Evolutionary conservation across 2,329 filamentous ascomycete genomes (phyloP), one percentile per base, ranked within the genome.

Genomic region (Colletotrichum sp.): DNA sequence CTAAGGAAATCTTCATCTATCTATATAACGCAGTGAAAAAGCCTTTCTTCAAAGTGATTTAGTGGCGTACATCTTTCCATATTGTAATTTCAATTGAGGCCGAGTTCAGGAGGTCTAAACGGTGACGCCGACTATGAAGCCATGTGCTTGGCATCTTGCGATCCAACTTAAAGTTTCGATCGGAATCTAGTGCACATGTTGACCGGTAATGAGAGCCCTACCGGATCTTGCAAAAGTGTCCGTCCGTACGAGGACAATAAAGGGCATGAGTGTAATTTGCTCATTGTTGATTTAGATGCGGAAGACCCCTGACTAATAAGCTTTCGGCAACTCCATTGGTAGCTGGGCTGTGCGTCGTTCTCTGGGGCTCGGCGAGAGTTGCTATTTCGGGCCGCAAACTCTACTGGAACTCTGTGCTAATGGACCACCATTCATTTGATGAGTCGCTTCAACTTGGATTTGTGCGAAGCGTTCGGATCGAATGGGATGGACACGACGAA

Each of bases 31-130:
- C 6, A 5, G 1, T 13, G 10, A 13, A 2, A 10, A 52, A 52
- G 43, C 2, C 0, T 12, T 4, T 52, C 6, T 52, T 21, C n/a
- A 0, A 21, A 21, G n/a, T 13, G 3, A 8, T 13, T 21, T 0
- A 21, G 10, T 1, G 4, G 2, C 3, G 6, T 21, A 6, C 43
- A 52, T 52, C 10, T 52, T 52, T 13, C 43, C n/a, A 13, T 52
- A 52, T 21, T 21, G 43, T 6, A 52, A 52, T 52, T 52, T 52
- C n/a, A 21, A 52, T 21, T 13, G 43, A 52, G n/a, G 43, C 43
- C 43, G 43, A 21, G 12, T 21, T 13, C 43, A 48, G 43, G 9
- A 43, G 38, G 38, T 43, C 18, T n/a, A n/a, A 5, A 52, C 43
- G 43, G 43, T 52, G 43, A 52, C 43, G 43, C 43, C 43, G n/a